A percentile compares a stretch with the other conserved stretches of the same genome.
Evolutionary conservation across 116 monocot species (phyloP).

Genomic region (Posidonia oceanica): DNA sequence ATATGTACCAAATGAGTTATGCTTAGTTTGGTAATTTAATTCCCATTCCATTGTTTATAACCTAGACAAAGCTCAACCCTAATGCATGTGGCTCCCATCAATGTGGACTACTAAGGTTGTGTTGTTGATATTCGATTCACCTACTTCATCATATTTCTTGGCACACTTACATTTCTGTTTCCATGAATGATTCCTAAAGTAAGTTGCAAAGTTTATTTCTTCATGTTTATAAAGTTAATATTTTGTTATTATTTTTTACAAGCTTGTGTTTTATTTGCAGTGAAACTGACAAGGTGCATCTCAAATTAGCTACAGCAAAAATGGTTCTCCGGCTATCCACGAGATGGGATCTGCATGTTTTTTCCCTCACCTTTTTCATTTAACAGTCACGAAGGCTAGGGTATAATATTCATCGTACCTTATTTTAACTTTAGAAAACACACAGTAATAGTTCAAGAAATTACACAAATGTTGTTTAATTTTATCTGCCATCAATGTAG

Average conservation of each 20-base stretch:
- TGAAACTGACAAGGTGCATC: conserved; percentile 39
- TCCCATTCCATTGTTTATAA: too few relatives aligned
- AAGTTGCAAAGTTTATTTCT: too few relatives aligned
- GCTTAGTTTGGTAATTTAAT: too few relatives aligned
- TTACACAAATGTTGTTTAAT: background rate
- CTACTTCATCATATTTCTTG: too few relatives aligned
- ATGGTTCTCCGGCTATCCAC: conserved; percentile 55
- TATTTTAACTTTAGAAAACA: background rate
- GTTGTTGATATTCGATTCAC: too few relatives aligned
- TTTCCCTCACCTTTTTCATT: conserved; percentile 52
- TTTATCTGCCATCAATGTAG: background rate
- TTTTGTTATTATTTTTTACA: background rate
- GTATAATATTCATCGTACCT: conserved; percentile 21
- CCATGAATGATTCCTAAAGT: too few relatives aligned
- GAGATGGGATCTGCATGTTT: conserved; percentile 81
- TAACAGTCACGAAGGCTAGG: conserved; percentile 36
- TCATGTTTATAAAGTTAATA: background rate
- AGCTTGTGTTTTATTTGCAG: conserved; percentile 25
- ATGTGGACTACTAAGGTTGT: too few relatives aligned
- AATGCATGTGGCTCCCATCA: too few relatives aligned
- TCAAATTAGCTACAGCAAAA: conserved; percentile 67
- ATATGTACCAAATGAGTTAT: too few relatives aligned
- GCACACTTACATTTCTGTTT: too few relatives aligned
- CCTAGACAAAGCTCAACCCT: too few relatives aligned
- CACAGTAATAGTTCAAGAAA: background rate